phyloP scores from a whole-genome alignment of 2,329 filamentous ascomycete species.

The Eurotiales sp. region DNA sequence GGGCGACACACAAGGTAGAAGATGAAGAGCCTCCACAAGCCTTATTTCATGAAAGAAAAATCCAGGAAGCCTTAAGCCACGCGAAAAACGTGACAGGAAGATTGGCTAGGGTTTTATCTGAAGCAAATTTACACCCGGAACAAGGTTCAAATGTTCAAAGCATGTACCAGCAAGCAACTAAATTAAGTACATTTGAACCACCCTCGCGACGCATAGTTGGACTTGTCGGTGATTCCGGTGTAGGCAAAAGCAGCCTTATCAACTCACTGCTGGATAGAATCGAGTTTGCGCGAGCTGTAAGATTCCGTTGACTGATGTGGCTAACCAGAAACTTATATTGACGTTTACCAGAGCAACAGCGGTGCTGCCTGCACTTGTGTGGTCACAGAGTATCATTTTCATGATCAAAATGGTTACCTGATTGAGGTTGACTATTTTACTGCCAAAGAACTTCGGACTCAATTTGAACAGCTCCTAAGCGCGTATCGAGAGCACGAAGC shows the following conservation, averaged over 20 bases:
- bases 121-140: not conserved
- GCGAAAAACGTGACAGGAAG: not conserved
- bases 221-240: constrained; percentile 8
- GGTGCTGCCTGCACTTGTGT: constrained; percentile 10
- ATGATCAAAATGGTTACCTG: constrained; percentile 4
- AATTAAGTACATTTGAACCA: constrained; percentile 7
- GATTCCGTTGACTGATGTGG: not conserved
- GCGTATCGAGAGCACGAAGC: constrained; percentile 1
- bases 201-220: constrained; percentile 5
- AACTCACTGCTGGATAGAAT: constrained; percentile 10
- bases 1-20: constrained; percentile 4
- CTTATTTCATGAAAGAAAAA: not conserved
- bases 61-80: constrained; percentile 1
- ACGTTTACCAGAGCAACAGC: constrained; percentile 4
- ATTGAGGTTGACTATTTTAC: constrained; percentile 8
- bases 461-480: constrained; percentile 7
- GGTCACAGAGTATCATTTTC: constrained; percentile 11
- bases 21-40: constrained; percentile 7
- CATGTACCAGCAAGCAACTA: constrained; percentile 2
- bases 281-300: constrained; percentile 8
- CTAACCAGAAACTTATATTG: not conserved
- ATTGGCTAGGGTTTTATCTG: not conserved
- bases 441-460: not conserved
- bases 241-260: constrained; percentile 10
- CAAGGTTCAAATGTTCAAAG: constrained; percentile 4